A percentile compares a stretch with the other conserved stretches of the same genome.
Evolutionary conservation across 768 basidiomycete species (phyloP).

Genomic region (Amanita pallidorosea): DNA sequence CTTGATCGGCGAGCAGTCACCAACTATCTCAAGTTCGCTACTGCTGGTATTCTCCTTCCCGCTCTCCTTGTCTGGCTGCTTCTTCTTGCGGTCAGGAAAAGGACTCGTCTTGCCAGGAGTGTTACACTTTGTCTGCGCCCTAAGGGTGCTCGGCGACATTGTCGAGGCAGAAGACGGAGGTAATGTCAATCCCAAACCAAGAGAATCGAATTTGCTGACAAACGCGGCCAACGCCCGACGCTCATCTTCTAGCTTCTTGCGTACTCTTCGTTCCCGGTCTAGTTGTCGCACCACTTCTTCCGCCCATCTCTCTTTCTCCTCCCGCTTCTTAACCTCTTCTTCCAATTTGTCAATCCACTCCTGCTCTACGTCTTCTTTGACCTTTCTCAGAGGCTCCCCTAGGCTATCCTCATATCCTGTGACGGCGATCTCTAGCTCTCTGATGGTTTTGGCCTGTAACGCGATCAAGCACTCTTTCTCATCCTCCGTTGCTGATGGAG

Average conservation of each 20-base stretch:
- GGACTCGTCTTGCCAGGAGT: slow-evolving; percentile 1
- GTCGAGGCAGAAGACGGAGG: slow-evolving; percentile 26
- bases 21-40: neutral
- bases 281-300: slow-evolving; percentile 63
- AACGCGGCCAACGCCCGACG: slow-evolving; percentile 70
- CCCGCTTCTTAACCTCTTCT: slow-evolving; percentile 44
- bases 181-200: slow-evolving; percentile 38
- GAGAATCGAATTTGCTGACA: slow-evolving; percentile 72
- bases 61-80: neutral
- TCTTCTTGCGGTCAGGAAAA: neutral
- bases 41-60: slow-evolving; percentile 1
- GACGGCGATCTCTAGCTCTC: slow-evolving; percentile 66
- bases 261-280: slow-evolving; percentile 70
- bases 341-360: slow-evolving; percentile 59
- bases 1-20: slow-evolving; percentile 1
- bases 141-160: neutral
- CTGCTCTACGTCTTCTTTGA: slow-evolving; percentile 64
- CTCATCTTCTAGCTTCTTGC: slow-evolving; percentile 65
- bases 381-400: slow-evolving; percentile 53
- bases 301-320: slow-evolving; percentile 67
- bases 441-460: slow-evolving; percentile 66
- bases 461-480: slow-evolving; percentile 69
- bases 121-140: too few relatives aligned
- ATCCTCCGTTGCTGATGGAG: slow-evolving; percentile 51
- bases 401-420: slow-evolving; percentile 65